Base-by-base conservation (phyloP, 2,329 filamentous ascomycete species). In the Alternaria postmessia region DNA sequence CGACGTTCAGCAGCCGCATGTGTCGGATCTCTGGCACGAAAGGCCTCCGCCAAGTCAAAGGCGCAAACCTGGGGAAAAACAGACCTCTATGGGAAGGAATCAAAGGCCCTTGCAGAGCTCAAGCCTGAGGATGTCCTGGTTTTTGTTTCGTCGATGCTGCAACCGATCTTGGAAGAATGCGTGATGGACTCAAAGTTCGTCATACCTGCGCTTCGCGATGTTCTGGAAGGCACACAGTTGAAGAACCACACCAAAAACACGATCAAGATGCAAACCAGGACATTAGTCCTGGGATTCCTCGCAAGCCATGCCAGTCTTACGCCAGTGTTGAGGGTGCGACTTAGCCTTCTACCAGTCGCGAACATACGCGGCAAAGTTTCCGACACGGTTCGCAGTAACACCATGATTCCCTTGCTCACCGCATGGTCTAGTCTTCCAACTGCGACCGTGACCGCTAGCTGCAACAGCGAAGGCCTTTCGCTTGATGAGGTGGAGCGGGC, bases 141-240 rank as follows among this genome's bases (percentile, higher is more conserved):
- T 80, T 18, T 20, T 90, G 16, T 78, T 96, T 20, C 95, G 1
- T 84, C 87, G 20, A 83, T 91, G 38, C 79, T 97, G n/a, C 77
- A 92, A 20, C 92, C 92, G 0, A 87, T 86, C 2, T 80, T 97
- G 9, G 94, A 97, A 78, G 95, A 97, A 78, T 96, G 90, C 71
- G 85, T 94, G 4, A 86, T 97, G 66, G 93, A 98, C 73, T 81
- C 87, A 4, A 86, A 85, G 28, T 89, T 95, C 62, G 84, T 97
- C 44, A 81, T 85, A 26, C 86, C 86, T 20, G 85, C 89, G 3
- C 76, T 97, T 5, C 84, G 86, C 61, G 84, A 82, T 32, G 79
- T 84, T 0, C 75, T 95, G 11, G 87, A 89, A 66, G 86, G 86
- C 54, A 80, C 80, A 46, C 80, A 82, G 18, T 82, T 65, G 3